Evolutionary conservation across 2,329 filamentous ascomycete genomes (phyloP), one percentile per base, ranked within the genome.

Genomic region (Biscogniauxia marginata): DNA sequence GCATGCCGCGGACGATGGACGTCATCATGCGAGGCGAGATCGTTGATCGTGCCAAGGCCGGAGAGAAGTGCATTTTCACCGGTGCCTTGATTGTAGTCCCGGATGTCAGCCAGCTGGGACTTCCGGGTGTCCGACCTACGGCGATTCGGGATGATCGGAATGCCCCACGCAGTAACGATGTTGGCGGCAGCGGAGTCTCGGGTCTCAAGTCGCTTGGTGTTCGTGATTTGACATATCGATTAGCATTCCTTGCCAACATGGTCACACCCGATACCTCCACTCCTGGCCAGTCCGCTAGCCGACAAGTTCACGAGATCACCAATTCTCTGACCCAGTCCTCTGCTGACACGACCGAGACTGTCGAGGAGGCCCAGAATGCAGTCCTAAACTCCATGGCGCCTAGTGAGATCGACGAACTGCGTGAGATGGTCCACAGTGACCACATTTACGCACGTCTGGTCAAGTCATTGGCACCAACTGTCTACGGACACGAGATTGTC

Each of bases 211-310:
- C 93, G 1, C 84, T 99, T 7, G 95, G 95, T 79, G 95, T 97
- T 11, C 88, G 95, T 61, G 95, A 99, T 73, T 77, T 99, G 55
- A 98, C 95, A 0, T 98, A 98, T 73, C 87, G 92, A 39, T 83
- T 99, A 71, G 93, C 95, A n/a, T 98, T 99, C 79, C 82, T 99
- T 47, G 90, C 93, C 39, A 97, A 92, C 73, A 98, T 98, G 91
- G 89, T 97, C 16, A 92, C 89, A 5, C 91, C 93, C 0, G 95
- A 98, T 70, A 89, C 87, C 11, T 88, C 89, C 0, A 90, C 89
- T 0, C 85, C 89, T 4, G 93, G 93, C 39, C 88, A 91, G 61
- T 81, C 87, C 47, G 82, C 87, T 7, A 87, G 85, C 53, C 88
- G 89, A 3, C 89, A 92, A 66, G 87, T 91, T 5, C 84, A 85